Evolutionary conservation across 805 yeast species (phyloP), one percentile per base, ranked within the genome.

Genomic region (Candida palmyrensis): DNA sequence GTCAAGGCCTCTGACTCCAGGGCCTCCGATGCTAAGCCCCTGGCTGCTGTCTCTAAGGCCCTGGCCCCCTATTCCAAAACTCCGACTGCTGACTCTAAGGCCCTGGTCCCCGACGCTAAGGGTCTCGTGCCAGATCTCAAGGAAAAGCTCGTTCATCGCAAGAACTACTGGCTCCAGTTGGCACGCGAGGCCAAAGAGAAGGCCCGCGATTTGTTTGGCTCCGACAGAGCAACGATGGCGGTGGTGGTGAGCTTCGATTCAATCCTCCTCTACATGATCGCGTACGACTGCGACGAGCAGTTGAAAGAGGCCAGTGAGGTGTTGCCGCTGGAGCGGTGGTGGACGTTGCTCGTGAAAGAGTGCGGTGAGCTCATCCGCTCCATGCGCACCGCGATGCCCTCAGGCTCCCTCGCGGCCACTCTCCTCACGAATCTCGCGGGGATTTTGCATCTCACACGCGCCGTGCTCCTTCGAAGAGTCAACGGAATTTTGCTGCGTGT

Each of bases 281-380:
- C 62, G 0, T 50, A 47, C 36, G 60, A 57, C 33, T 56, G 44
- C 29, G 64, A 60, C 35, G 66, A 60, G 25, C 44, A 53, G 25
- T 48, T 55, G 32, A 57, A 55, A 39, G 35, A 45, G 8, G 37
- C 52, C 3, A 40, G 48, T 30, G 47, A 42, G 14, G 48, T 51
- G 4, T 38, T 49, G 20, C 58, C 61, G 8, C 53, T 54, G 41
- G 62, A 54, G 35, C 40, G 59, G 29, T 42, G 48, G 25, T 61
- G 67, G 67, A 51, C 48, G 23, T 18, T 36, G 6, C 33, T 52
- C 16, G 47, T 51, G 29, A 37, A 39, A 22, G 62, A 57, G 18
- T 44, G 53, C 6, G 28, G 37, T 5, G 37, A 34, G 11, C 35
- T 55, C 7, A 48, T 51, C 5, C 38, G 14, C 5, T 12, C 18